A percentile compares a stretch with the other conserved stretches of the same genome.
Evolutionary conservation across 2,329 filamentous ascomycete genomes (phyloP).

Genomic region (Fusarium nygamai): DNA sequence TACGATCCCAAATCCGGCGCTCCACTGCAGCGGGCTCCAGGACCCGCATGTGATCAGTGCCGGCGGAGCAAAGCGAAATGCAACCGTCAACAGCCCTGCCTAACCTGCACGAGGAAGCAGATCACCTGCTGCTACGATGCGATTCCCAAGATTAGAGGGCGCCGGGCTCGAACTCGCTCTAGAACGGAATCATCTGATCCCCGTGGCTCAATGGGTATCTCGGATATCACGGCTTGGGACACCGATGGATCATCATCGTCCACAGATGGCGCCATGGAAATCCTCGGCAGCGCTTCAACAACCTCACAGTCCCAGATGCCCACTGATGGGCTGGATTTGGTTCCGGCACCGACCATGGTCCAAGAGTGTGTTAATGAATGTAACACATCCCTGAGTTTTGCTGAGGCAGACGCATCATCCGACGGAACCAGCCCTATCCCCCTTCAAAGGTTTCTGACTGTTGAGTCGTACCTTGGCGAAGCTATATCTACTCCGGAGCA

Average conservation of each 20-base stretch:
- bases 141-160: background rate
- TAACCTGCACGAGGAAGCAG: background rate
- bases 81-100: conserved; percentile 9
- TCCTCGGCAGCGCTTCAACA: background rate
- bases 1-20: background rate
- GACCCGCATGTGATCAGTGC: conserved; percentile 13
- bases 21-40: conserved; percentile 3
- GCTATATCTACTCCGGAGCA: background rate
- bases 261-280: background rate
- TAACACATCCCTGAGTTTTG: background rate
- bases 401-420: background rate
- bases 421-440: background rate
- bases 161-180: background rate
- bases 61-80: conserved; percentile 15
- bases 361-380: background rate
- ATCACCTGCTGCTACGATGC: conserved; percentile 3
- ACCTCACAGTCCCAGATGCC: background rate
- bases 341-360: background rate
- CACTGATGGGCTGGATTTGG: background rate
- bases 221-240: background rate
- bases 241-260: background rate
- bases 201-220: background rate
- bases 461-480: background rate
- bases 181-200: background rate
- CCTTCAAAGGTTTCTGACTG: background rate